Percentiles rank a stretch among this genome's conserved stretches.
Conservation (phyloP, 257 asterid genomes). For the Solanum pinnatisectum region DNA sequence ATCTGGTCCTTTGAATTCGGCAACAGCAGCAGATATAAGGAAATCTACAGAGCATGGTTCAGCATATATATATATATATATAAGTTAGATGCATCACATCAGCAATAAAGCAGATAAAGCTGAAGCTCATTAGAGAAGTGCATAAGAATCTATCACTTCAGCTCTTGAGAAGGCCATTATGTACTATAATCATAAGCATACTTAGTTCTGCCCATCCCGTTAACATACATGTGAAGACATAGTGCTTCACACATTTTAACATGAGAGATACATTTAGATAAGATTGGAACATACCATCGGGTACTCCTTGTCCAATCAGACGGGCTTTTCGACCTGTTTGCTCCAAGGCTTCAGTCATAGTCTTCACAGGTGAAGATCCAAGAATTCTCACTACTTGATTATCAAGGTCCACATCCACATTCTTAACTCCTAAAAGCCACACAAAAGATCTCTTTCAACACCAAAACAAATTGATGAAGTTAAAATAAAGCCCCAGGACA, state of each 20-base stretch:
- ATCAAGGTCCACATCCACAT: constrained; percentile 69
- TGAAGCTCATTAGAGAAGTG: background rate
- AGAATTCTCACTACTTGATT: constrained; percentile 87
- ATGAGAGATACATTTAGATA: background rate
- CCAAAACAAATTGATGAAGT: background rate
- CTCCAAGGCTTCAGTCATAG: constrained; percentile 76
- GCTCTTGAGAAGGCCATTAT: background rate
- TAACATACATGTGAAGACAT: background rate
- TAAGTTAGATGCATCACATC: background rate
- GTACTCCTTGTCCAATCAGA: constrained; percentile 86
- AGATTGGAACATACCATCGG: constrained; percentile 45
- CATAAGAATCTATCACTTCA: background rate
- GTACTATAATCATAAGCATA: background rate
- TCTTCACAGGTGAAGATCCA: constrained; percentile 77
- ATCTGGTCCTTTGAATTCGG: constrained; percentile 86
- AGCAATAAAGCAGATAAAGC: background rate
- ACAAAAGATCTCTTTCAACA: background rate
- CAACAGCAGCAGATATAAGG: constrained; percentile 80
- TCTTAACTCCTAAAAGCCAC: constrained; percentile 57
- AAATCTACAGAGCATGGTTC: constrained; percentile 45
- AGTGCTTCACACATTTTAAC: background rate
- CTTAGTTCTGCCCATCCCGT: accelerated
- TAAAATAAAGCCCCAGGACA: background rate
- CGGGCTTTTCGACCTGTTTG: constrained; percentile 91
- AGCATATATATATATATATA: background rate